Percentiles rank a stretch among this genome's conserved stretches.
These are phyloP conservation scores for Omphalea diandra DNA, from an alignment of 441 rosid species.

Conservation along the genomic window DNA sequence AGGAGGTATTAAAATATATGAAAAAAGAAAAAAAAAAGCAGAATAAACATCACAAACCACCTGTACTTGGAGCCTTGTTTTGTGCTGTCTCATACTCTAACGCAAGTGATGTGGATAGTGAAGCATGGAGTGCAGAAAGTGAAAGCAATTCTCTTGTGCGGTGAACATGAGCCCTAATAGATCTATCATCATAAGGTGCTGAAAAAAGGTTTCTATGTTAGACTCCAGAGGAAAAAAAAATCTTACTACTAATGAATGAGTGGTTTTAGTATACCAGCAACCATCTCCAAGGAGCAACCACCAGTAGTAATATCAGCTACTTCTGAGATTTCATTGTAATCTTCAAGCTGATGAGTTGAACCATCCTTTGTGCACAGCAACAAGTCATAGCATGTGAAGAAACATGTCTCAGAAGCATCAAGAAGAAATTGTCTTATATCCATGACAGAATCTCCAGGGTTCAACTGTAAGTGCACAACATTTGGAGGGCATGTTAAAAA, in stretches of 20 bases:
- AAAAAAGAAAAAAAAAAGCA: slow-evolving; percentile 9
- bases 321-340: slow-evolving; percentile 95
- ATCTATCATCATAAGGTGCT: slow-evolving; percentile 96
- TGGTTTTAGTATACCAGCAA: slow-evolving; percentile 61
- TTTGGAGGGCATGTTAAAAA: too few species aligned
- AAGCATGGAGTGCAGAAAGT: slow-evolving; percentile 84
- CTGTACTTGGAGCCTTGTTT: slow-evolving; percentile 56
- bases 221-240: slow-evolving; percentile 13
- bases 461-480: slow-evolving; percentile 68
- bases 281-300: slow-evolving; percentile 96
- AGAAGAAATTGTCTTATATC: slow-evolving; percentile 96
- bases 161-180: slow-evolving; percentile 94
- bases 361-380: slow-evolving; percentile 79
- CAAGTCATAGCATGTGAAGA: slow-evolving; percentile 90
- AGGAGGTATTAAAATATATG: neutral
- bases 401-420: slow-evolving; percentile 98
- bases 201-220: slow-evolving; percentile 35
- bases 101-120: slow-evolving; percentile 94
- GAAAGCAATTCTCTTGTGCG: slow-evolving; percentile 94
- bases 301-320: slow-evolving; percentile 90
- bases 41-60: slow-evolving; percentile 43
- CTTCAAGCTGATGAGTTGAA: slow-evolving; percentile 80
- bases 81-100: slow-evolving; percentile 68
- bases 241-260: slow-evolving; percentile 15
- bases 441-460: slow-evolving; percentile 99